phyloP scores from a whole-genome alignment of 2,329 filamentous ascomycete species.

The Trichoderma sp. region DNA sequence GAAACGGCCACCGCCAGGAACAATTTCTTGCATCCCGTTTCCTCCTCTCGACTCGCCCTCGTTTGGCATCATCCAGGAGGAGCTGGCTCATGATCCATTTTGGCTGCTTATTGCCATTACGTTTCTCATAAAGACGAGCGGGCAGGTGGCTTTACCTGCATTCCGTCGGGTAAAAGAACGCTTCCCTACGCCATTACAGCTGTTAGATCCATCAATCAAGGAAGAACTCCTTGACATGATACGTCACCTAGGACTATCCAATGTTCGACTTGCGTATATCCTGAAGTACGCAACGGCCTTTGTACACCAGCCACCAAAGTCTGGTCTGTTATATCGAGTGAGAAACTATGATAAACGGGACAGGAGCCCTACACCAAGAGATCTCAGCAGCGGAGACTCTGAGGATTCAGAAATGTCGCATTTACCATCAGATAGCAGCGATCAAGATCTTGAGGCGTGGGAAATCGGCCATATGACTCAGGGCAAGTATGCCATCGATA shows the following conservation, averaged over 20 bases:
- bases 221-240: slow-evolving; percentile 61
- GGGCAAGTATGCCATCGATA: slow-evolving; percentile 80
- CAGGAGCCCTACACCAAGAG: slow-evolving; percentile 24
- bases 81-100: slow-evolving; percentile 72
- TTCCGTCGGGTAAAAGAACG: slow-evolving; percentile 65
- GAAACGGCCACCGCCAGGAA: slow-evolving; percentile 42
- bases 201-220: slow-evolving; percentile 54
- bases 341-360: slow-evolving; percentile 46
- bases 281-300: slow-evolving; percentile 70
- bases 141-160: slow-evolving; percentile 70
- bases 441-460: slow-evolving; percentile 53
- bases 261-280: slow-evolving; percentile 64
- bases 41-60: slow-evolving; percentile 59
- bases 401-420: slow-evolving; percentile 1
- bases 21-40: slow-evolving; percentile 59
- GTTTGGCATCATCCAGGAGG: slow-evolving; percentile 85
- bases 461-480: slow-evolving; percentile 85
- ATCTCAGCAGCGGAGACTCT: not conserved
- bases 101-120: slow-evolving; percentile 78
- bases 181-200: slow-evolving; percentile 64
- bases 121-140: slow-evolving; percentile 79
- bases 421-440: not conserved
- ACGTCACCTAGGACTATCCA: slow-evolving; percentile 67
- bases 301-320: slow-evolving; percentile 60
- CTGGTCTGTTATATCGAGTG: slow-evolving; percentile 54